These are phyloP conservation scores for Alternaria arbusti DNA, from an alignment of 2,329 filamentous ascomycete species.

Conservation along the genomic window DNA sequence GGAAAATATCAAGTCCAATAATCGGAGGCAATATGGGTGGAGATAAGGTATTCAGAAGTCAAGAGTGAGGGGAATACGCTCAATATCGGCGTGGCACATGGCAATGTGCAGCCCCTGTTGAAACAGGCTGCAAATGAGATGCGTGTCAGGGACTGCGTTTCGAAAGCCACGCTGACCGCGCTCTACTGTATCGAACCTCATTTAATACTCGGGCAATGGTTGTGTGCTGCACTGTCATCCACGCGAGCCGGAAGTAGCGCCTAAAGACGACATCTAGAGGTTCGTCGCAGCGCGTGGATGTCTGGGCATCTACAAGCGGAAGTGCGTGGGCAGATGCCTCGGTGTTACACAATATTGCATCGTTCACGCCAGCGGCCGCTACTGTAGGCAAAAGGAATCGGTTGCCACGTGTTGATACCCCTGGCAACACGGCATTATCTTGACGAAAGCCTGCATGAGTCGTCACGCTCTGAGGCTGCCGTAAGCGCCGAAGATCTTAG, in stretches of 20 bases:
- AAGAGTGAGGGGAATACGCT: constrained; percentile 19
- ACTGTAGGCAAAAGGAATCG: constrained; percentile 31
- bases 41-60: constrained; percentile 15
- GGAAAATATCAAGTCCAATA: constrained; percentile 16
- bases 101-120: constrained; percentile 23
- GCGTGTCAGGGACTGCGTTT: constrained; percentile 25
- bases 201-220: constrained; percentile 18
- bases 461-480: constrained; percentile 29
- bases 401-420: constrained; percentile 40
- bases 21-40: constrained; percentile 33
- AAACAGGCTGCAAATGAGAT: constrained; percentile 33
- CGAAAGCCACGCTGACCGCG: constrained; percentile 22
- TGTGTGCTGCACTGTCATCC: constrained; percentile 14
- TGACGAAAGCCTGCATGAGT: constrained; percentile 36
- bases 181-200: neutral
- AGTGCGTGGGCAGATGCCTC: constrained; percentile 10
- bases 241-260: constrained; percentile 24
- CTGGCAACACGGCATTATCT: constrained; percentile 33
- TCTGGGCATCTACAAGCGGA: neutral
- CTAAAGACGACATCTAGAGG: constrained; percentile 4
- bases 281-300: constrained; percentile 1
- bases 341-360: constrained; percentile 17
- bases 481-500: constrained; percentile 32
- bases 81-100: constrained; percentile 28
- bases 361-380: constrained; percentile 43